Percentiles rank a stretch among this genome's conserved stretches.
Evolutionary conservation across 352 stramenopile species (phyloP).

Genomic region (Sclerospora graminicola): DNA sequence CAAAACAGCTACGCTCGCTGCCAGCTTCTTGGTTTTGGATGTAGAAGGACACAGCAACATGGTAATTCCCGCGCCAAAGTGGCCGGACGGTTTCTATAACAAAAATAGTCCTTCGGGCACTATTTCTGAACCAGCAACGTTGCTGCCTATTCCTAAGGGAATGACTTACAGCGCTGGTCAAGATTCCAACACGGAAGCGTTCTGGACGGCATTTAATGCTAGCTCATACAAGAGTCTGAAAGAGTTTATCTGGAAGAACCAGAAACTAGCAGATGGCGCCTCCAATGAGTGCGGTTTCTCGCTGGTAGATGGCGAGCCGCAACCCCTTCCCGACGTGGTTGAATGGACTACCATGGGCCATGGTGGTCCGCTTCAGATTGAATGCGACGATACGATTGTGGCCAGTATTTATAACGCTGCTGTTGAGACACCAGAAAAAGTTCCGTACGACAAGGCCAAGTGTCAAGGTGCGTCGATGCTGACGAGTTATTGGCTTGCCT

Average conservation of each 20-base stretch:
- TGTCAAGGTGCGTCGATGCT: constrained; percentile 20
- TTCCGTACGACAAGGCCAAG: constrained; percentile 25
- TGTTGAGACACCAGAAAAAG: constrained; percentile 15
- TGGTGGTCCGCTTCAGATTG: constrained; percentile 23
- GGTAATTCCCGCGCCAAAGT: constrained; percentile 19
- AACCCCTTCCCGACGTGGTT: constrained; percentile 19
- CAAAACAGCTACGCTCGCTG: too few species aligned
- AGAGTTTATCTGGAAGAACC: constrained; percentile 10
- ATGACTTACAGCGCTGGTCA: constrained; percentile 22
- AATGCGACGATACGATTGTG: constrained; percentile 31
- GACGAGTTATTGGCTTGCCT: constrained; percentile 31
- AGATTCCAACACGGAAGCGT: constrained; percentile 17
- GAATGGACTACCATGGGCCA: constrained; percentile 26
- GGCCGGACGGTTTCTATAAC: constrained; percentile 20
- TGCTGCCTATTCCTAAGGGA: constrained; percentile 21
- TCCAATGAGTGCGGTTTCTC: constrained; percentile 19
- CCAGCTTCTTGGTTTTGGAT: too few species aligned
- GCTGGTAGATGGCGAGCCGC: constrained; percentile 14
- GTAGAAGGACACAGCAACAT: too few species aligned
- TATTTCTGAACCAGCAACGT: constrained; percentile 20
- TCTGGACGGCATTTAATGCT: constrained; percentile 18
- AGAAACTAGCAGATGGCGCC: constrained; percentile 14
- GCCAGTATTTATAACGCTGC: constrained; percentile 33
- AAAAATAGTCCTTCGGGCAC: constrained; percentile 21
- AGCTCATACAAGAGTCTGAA: constrained; percentile 27